phyloP scores from a whole-genome alignment of 2,329 filamentous ascomycete species.

The Cercospora sojina region DNA sequence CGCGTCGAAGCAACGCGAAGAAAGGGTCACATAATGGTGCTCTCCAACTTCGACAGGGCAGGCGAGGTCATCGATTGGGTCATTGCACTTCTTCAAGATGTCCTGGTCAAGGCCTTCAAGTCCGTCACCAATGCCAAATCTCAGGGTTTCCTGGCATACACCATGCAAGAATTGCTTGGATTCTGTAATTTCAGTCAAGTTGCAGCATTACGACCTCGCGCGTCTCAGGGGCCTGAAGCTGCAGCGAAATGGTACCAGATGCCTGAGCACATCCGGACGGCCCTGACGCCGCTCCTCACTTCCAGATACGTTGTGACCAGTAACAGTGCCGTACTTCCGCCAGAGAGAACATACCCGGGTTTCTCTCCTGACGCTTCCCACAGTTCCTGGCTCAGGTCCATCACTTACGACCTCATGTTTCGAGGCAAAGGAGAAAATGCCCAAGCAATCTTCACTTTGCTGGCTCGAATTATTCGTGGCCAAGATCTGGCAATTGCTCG shows the following conservation, averaged over 20 bases:
- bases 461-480: constrained; percentile 77
- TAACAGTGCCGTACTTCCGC: constrained; percentile 30
- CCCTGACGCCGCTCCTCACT: constrained; percentile 80
- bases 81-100: constrained; percentile 78
- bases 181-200: constrained; percentile 69
- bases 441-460: constrained; percentile 73
- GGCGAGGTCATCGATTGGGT: constrained; percentile 84
- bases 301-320: constrained; percentile 74
- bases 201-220: constrained; percentile 52
- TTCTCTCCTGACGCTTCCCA: constrained; percentile 70
- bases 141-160: constrained; percentile 89
- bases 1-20: constrained; percentile 77
- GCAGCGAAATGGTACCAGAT: constrained; percentile 75
- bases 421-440: constrained; percentile 74
- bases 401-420: constrained; percentile 79
- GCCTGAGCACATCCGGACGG: constrained; percentile 73
- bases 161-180: constrained; percentile 86
- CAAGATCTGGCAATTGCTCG: constrained; percentile 83
- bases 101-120: constrained; percentile 86
- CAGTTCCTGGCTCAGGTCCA: constrained; percentile 74
- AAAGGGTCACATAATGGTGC: constrained; percentile 77
- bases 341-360: constrained; percentile 65
- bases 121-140: constrained; percentile 83
- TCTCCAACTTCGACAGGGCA: constrained; percentile 78
- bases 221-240: constrained; percentile 58